These are phyloP conservation scores for Russula foetens DNA, from an alignment of 768 basidiomycete species.

Conservation along the genomic window DNA sequence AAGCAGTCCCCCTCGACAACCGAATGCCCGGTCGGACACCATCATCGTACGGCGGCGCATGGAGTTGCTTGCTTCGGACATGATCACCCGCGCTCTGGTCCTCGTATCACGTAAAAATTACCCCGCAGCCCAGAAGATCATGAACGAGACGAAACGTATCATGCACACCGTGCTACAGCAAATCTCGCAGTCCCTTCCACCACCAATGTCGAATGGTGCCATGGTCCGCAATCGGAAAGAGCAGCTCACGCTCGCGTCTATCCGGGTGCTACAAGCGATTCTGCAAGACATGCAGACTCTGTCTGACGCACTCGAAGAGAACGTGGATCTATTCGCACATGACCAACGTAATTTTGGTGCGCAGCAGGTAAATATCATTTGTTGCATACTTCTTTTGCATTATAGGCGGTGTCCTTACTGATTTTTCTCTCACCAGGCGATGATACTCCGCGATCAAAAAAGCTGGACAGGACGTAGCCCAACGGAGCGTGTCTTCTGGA, in stretches of 20 bases:
- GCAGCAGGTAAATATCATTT: constrained; percentile 63
- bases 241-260: constrained; percentile 57
- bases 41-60: constrained; percentile 89
- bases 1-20: constrained; percentile 27
- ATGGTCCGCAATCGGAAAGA: constrained; percentile 74
- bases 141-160: constrained; percentile 87
- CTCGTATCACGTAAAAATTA: constrained; percentile 89
- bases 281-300: constrained; percentile 82
- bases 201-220: constrained; percentile 36
- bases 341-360: constrained; percentile 95
- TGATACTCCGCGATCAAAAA: constrained; percentile 93
- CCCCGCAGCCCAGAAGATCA: constrained; percentile 82
- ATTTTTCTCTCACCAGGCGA: constrained; percentile 49
- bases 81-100: constrained; percentile 92
- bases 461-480: constrained; percentile 90
- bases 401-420: not conserved
- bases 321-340: constrained; percentile 85
- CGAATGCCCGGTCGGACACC: constrained; percentile 52
- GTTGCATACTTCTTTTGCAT: not conserved
- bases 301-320: constrained; percentile 83
- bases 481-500: constrained; percentile 90
- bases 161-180: constrained; percentile 85
- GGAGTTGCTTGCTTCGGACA: constrained; percentile 94
- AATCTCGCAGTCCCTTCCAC: constrained; percentile 64
- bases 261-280: constrained; percentile 77